Base-by-base conservation (phyloP, 2,329 filamentous ascomycete genomes). In the Onygena corvina region DNA sequence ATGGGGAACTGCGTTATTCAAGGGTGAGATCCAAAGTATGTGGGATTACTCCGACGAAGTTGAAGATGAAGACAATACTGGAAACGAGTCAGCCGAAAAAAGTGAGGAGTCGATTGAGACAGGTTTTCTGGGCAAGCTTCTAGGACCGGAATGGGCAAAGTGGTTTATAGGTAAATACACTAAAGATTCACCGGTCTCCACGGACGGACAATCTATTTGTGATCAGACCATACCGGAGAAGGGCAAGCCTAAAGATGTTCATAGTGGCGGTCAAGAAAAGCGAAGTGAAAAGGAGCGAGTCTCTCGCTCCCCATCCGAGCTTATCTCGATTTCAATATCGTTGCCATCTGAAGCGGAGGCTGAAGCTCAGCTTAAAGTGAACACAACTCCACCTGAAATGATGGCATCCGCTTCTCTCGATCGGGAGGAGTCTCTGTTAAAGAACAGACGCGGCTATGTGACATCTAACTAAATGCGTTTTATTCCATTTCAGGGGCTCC, bases 11-110 rank as follows among this genome's bases (percentile, higher is more conserved):
- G 90, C 83, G 0, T 57, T 81, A 3, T 62, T 75, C 14, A 77
- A 81, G 8, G 84, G 87, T 1, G 88, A 96, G 60, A 55, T 90
- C 1, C 72, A 71, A 46, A 66, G 80, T 35, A 83, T 96, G 77
- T 93, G 85, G 83, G 71, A 72, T 2, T 96, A 89, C 61, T 88
- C 80, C 0, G 90, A 96, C 62, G 70, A 67, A 0, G 65, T 71
- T 36, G 69, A 71, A 14, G 71, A 68, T 14, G 73, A 73, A 30
- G 61, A 62, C 1, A 42, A 49, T 9, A 48, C 36, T 7, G 46
- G 46, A n/a, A 34, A 42, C 9, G 52, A 53, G 29, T n/a, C 57
- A 57, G 50, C 70, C 1, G 73, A 73, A 27, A 25, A 35, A 25
- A 14, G 4, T 4, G n/a, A 20, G 5, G 3, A 27, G 2, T 20